Conservation (phyloP, 495 filamentous ascomycete species). For the Penicillium dipodomyicola region DNA sequence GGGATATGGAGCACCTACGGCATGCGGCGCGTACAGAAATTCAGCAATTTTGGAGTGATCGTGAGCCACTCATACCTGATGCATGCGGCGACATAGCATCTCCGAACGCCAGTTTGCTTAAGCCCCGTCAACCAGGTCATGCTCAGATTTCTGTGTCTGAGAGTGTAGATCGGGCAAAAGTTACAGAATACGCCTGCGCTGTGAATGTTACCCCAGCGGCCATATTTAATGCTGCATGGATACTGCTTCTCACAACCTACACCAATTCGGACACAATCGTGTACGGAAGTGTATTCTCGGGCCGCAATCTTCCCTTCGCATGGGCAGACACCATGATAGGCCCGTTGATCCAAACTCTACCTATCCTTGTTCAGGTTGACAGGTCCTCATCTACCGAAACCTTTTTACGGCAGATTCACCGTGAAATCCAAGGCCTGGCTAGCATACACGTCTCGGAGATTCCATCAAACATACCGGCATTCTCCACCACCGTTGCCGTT, state of each 20-base stretch:
- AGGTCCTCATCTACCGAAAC: conserved; percentile 1
- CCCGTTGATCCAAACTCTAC: conserved; percentile 28
- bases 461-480: conserved; percentile 1
- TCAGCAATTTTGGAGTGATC: conserved; percentile 11
- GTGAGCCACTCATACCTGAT: conserved; percentile 5
- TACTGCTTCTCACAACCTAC: conserved; percentile 23
- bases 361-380: conserved; percentile 16
- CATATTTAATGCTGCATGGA: conserved; percentile 30
- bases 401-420: conserved; percentile 3
- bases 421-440: conserved; percentile 6
- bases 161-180: conserved; percentile 17
- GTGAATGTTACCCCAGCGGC: conserved; percentile 3
- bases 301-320: conserved; percentile 24
- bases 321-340: conserved; percentile 24
- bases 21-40: neutral
- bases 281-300: conserved; percentile 31
- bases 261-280: conserved; percentile 14
- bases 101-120: neutral
- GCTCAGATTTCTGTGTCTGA: neutral
- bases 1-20: neutral
- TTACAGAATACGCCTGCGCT: conserved; percentile 19
- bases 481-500: conserved; percentile 1
- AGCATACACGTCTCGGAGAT: conserved; percentile 5
- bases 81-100: neutral
- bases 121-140: neutral